Evolutionary conservation across 768 basidiomycete species (phyloP), one percentile per base, ranked within the genome.

Genomic region (Panus rudis): DNA sequence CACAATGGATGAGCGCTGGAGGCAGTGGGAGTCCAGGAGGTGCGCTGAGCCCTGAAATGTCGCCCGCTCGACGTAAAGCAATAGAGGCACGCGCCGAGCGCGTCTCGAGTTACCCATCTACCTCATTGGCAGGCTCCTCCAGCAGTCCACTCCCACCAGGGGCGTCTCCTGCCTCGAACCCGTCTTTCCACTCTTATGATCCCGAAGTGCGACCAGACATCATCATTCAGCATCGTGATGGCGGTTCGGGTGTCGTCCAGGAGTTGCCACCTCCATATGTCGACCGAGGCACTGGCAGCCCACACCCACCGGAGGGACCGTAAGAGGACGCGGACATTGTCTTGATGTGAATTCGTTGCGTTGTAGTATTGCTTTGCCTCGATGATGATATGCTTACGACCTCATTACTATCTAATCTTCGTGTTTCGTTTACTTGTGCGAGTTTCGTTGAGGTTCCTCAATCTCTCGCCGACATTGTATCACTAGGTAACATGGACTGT

Each of bases 261-360:
- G 68, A 69, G 44, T 55, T 67, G 1, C 68, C 68, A 7, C 68
- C 69, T 21, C 68, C 69, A 3, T 69, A 70, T 43, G 47, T 52
- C 8, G 62, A 67, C 33, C 52, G 51, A 11, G n/a, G n/a, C n/a
- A n/a, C n/a, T n/a, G n/a, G n/a, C n/a, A n/a, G n/a, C n/a, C n/a
- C n/a, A n/a, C n/a, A n/a, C n/a, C n/a, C n/a, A n/a, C n/a, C n/a
- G n/a, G n/a, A n/a, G n/a, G n/a, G n/a, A n/a, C n/a, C n/a, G n/a
- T n/a, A n/a, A n/a, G n/a, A n/a, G n/a, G n/a, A n/a, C n/a, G n/a
- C n/a, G n/a, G n/a, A n/a, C n/a, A n/a, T n/a, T n/a, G n/a, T n/a
- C n/a, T n/a, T n/a, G n/a, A n/a, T n/a, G n/a, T n/a, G n/a, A n/a
- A n/a, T n/a, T n/a, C n/a, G n/a, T n/a, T n/a, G n/a, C n/a, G n/a